Evolutionary conservation across 1,284 basidiomycete species (phyloP).

Genomic region (Sparassis latifolia): DNA sequence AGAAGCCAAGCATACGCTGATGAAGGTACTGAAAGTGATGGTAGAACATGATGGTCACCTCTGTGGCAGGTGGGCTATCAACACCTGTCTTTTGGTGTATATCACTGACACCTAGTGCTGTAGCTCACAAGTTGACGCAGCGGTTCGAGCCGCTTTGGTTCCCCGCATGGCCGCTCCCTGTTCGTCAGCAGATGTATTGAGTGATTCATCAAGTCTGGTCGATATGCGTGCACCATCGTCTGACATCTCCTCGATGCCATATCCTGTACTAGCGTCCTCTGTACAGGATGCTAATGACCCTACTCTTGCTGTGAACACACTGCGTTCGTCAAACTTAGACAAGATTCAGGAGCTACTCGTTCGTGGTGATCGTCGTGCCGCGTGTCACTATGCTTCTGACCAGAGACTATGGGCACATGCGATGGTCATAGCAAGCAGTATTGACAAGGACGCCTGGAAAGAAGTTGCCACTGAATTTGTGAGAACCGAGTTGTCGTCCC

Average conservation of each 20-base stretch:
- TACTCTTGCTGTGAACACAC: conserved; percentile 19
- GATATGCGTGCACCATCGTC: conserved; percentile 11
- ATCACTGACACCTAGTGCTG: background rate
- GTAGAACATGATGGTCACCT: conserved; percentile 84
- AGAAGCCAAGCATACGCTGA: conserved; percentile 74
- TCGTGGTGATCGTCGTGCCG: conserved; percentile 80
- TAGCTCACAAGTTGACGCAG: conserved; percentile 67
- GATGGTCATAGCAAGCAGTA: conserved; percentile 87
- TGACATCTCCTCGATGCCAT: conserved; percentile 18
- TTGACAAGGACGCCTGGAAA: conserved; percentile 92
- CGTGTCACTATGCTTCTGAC: conserved; percentile 85
- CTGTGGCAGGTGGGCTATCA: conserved; percentile 62
- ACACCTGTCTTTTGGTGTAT: background rate
- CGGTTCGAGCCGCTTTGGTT: conserved; percentile 57
- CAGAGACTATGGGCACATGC: conserved; percentile 95
- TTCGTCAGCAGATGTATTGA: conserved; percentile 14
- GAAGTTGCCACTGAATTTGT: conserved; percentile 87
- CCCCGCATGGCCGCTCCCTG: conserved; percentile 39
- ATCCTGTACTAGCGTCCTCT: conserved; percentile 14
- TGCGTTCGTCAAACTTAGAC: conserved; percentile 61
- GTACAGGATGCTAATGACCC: conserved; percentile 15
- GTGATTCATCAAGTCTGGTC: conserved; percentile 12
- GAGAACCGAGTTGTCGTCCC: conserved; percentile 64
- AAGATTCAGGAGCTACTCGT: conserved; percentile 77
- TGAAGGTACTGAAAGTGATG: conserved; percentile 72